Evolutionary conservation across 1,284 basidiomycete genomes (phyloP), one percentile per base, ranked within the genome.

Genomic region (Boletellus dicymbophilus): DNA sequence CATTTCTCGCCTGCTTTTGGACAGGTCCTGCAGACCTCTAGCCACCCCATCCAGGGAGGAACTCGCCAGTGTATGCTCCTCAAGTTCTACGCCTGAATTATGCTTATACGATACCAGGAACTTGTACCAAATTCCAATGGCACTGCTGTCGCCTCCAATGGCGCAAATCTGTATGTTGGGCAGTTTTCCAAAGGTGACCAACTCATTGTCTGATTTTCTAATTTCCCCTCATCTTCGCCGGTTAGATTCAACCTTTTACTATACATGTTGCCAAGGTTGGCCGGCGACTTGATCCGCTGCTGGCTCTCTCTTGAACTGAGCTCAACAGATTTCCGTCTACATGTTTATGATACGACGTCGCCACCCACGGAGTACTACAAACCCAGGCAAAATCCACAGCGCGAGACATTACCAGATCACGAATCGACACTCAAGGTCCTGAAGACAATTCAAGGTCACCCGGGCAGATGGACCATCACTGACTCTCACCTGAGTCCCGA

Each of bases 401-500:
- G 52, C 25, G 46, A 52, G 43, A 20, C 56, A 44, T 53, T 59
- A 3, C 40, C 37, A 16, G 74, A 77, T 38, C 76, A 90, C 38
- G 63, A 79, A 52, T 85, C 88, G 1, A 85, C 79, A 18, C 80
- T 96, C 79, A 85, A 85, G 56, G 73, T 87, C 30, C 80, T 86
- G 58, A 93, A 95, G 67, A 83, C 82, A 0, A 89, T 96, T 44
- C 78, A 84, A 62, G 95, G 92, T 1, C 72, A 80, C 45, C 75
- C 81, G 28, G 89, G 89, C 9, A 75, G 81, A 28, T 97, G 95
- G 95, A 96, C 95, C 0, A 89, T 97, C 48, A 96, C 95, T 3
- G 96, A 99, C 70, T 94, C 93, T 13, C 93, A 98, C 68, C 75
- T 97, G 11, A 93, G 90, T 53, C 90, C 90, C 5, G 88, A 95